Evolutionary conservation across 2,329 filamentous ascomycete genomes (phyloP).

Genomic region (Apiospora marii): DNA sequence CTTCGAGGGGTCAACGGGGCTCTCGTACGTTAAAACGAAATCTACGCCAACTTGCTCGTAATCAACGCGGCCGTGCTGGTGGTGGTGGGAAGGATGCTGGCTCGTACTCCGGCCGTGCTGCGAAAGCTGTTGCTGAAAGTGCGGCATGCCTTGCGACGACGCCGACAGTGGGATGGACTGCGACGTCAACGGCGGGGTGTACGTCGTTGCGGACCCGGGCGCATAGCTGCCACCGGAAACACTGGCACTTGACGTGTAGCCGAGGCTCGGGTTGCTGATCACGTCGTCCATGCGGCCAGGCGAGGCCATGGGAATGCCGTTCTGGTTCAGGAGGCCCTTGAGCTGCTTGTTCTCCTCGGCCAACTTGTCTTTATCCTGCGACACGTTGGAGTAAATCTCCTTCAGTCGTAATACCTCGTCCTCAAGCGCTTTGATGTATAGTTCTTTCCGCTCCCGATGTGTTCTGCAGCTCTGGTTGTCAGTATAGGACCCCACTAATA

Average conservation of each 20-base stretch:
- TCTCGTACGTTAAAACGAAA: slow-evolving; percentile 88
- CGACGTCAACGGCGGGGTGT: slow-evolving; percentile 57
- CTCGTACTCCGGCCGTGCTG: slow-evolving; percentile 39
- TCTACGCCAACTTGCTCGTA: slow-evolving; percentile 87
- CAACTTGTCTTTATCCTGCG: slow-evolving; percentile 78
- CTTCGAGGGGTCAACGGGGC: slow-evolving; percentile 60
- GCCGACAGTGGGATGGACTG: slow-evolving; percentile 53
- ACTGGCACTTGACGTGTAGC: slow-evolving; percentile 62
- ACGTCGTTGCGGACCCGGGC: slow-evolving; percentile 53
- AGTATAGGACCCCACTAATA: not conserved
- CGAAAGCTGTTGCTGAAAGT: slow-evolving; percentile 34
- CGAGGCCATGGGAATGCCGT: slow-evolving; percentile 53
- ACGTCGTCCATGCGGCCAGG: slow-evolving; percentile 50
- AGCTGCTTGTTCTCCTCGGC: slow-evolving; percentile 83
- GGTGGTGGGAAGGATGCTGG: slow-evolving; percentile 34
- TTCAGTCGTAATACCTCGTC: slow-evolving; percentile 89
- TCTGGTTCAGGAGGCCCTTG: slow-evolving; percentile 62
- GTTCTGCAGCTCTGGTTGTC: slow-evolving; percentile 65
- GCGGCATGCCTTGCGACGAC: slow-evolving; percentile 34
- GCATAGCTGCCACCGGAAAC: slow-evolving; percentile 68
- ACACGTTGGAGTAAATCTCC: slow-evolving; percentile 78
- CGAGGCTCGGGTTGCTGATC: slow-evolving; percentile 54
- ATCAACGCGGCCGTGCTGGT: slow-evolving; percentile 60
- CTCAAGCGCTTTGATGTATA: slow-evolving; percentile 94
- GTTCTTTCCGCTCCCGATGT: slow-evolving; percentile 94